These are phyloP conservation scores for Hyaloscypha hepaticicola DNA, from an alignment of 495 filamentous ascomycete species.

Conservation along the genomic window DNA sequence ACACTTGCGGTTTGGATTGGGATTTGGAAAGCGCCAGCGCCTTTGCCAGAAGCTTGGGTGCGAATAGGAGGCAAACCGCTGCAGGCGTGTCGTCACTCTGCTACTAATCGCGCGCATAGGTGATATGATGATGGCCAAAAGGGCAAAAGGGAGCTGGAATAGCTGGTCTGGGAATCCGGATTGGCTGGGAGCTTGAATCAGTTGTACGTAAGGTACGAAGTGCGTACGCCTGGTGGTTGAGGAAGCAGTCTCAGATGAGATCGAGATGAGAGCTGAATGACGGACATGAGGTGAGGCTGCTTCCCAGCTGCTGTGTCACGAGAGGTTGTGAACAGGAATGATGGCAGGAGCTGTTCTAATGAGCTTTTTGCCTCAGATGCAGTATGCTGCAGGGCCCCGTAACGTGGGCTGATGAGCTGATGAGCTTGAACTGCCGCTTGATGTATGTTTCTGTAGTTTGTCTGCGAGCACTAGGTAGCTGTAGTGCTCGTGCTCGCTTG, in stretches of 20 bases:
- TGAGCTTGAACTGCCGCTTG: conserved; percentile 1
- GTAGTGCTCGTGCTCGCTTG: background rate
- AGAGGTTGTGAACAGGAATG: background rate
- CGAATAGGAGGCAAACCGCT: background rate
- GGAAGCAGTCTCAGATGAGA: background rate
- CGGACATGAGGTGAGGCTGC: background rate
- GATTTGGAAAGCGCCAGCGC: background rate
- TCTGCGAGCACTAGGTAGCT: background rate
- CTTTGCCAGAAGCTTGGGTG: too few relatives aligned
- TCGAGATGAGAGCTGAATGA: background rate
- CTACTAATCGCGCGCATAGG: conserved; percentile 20
- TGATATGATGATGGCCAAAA: background rate
- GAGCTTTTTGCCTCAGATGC: background rate
- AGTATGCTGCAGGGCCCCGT: background rate
- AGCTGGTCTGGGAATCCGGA: background rate
- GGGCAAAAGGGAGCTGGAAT: background rate
- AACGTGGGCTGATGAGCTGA: background rate
- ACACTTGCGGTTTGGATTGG: background rate
- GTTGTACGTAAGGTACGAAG: too few relatives aligned
- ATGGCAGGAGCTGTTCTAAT: background rate
- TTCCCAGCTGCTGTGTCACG: conserved; percentile 4
- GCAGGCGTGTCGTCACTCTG: background rate
- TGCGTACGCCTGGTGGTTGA: background rate
- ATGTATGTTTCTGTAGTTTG: background rate
- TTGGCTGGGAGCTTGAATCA: conserved; percentile 2